Conservation (phyloP, 495 filamentous ascomycete species). For the Cetradonia linearis region DNA sequence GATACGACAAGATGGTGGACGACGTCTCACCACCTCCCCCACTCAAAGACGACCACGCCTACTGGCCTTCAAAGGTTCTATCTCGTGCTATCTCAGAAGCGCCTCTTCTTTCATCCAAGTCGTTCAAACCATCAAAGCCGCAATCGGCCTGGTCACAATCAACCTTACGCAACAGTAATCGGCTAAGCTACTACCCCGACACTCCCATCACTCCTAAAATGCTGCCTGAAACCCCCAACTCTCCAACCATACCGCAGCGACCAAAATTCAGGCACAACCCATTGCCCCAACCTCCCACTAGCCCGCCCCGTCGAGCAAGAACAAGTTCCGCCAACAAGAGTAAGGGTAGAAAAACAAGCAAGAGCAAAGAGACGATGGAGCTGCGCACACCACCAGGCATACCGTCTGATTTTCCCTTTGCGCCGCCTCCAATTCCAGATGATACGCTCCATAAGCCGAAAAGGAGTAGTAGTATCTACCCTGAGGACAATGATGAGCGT, state of each 20-base stretch:
- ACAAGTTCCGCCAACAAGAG: background rate
- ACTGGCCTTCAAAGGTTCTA: background rate
- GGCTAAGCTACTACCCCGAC: background rate
- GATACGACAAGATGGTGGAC: background rate
- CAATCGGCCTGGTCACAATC: background rate
- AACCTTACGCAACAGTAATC: background rate
- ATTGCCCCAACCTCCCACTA: background rate
- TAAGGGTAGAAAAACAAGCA: background rate
- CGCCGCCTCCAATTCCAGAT: slow-evolving; percentile 6
- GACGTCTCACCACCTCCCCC: background rate
- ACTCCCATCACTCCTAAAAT: background rate
- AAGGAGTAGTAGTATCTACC: slow-evolving; percentile 4
- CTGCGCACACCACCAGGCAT: background rate
- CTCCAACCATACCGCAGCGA: background rate
- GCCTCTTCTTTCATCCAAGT: background rate
- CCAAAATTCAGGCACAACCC: background rate
- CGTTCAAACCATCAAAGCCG: background rate
- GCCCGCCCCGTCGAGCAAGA: background rate
- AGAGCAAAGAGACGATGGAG: background rate
- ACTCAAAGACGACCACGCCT: background rate
- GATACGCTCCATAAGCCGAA: background rate
- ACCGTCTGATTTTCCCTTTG: background rate
- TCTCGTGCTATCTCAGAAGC: background rate
- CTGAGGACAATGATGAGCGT: background rate
- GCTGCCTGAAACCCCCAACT: background rate